Evolutionary conservation across 306 rosid genomes (phyloP).

Genomic region (Dalbergia cochinchinensis): DNA sequence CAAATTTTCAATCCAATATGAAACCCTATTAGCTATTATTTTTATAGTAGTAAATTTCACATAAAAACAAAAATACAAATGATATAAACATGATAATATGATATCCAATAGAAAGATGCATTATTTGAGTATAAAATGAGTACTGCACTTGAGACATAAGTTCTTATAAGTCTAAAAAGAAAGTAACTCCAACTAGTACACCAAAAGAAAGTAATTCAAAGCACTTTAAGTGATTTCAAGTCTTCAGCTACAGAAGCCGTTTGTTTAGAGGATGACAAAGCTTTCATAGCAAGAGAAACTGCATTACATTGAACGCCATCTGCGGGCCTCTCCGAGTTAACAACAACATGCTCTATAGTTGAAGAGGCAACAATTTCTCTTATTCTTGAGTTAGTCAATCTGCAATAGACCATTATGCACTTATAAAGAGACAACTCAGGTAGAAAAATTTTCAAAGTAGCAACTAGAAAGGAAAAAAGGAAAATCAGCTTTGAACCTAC

Average conservation of each 20-base stretch:
- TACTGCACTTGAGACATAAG: no score
- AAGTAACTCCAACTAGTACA: no score
- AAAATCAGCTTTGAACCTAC: no score
- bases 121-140: no score
- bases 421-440: constrained; percentile 42
- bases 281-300: constrained; percentile 67
- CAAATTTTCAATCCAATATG: no score
- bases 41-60: no score
- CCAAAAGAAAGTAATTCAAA: constrained; percentile 57
- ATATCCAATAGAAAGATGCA: no score
- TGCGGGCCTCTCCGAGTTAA: constrained; percentile 44
- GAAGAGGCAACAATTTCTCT: constrained; percentile 48
- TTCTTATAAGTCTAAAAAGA: no score
- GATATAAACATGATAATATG: no score
- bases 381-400: constrained; percentile 62
- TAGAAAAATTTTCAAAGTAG: no score
- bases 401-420: constrained; percentile 50
- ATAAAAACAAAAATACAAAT: no score
- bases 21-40: no score
- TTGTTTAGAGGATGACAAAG: constrained; percentile 73
- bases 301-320: constrained; percentile 54
- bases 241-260: constrained; percentile 70
- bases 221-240: constrained; percentile 57
- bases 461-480: not conserved
- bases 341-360: constrained; percentile 41